Percentiles rank a stretch among this genome's conserved stretches.
Conservation (phyloP, 305 asterid genomes). For the Solanum hybrid region DNA sequence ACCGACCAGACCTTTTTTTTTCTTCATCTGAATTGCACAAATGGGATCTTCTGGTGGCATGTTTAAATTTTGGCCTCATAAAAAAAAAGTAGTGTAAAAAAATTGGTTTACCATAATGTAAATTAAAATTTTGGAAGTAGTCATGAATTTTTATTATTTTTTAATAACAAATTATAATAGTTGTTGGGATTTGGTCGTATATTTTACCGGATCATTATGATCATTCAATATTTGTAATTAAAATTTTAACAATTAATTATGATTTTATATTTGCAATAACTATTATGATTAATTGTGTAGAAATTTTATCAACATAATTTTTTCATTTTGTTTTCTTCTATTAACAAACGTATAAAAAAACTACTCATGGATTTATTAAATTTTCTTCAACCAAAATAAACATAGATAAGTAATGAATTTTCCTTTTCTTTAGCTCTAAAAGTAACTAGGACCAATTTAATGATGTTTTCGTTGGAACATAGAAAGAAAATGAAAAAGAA, state of each 20-base stretch:
- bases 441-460: background rate
- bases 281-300: background rate
- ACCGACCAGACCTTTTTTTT: background rate
- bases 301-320: background rate
- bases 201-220: background rate
- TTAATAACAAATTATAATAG: background rate
- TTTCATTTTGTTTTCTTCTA: background rate
- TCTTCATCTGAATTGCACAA: background rate
- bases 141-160: background rate
- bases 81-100: background rate
- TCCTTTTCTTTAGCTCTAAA: background rate
- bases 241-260: background rate
- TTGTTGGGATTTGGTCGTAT: background rate
- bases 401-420: background rate
- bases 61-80: background rate
- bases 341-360: background rate
- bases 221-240: background rate
- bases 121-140: background rate
- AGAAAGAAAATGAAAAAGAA: background rate
- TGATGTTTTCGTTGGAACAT: background rate
- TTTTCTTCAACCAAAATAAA: background rate
- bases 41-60: background rate
- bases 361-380: background rate
- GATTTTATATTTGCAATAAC: background rate
- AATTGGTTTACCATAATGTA: background rate